phyloP scores from a whole-genome alignment of 495 filamentous ascomycete species.

The Apodospora peruviana region DNA sequence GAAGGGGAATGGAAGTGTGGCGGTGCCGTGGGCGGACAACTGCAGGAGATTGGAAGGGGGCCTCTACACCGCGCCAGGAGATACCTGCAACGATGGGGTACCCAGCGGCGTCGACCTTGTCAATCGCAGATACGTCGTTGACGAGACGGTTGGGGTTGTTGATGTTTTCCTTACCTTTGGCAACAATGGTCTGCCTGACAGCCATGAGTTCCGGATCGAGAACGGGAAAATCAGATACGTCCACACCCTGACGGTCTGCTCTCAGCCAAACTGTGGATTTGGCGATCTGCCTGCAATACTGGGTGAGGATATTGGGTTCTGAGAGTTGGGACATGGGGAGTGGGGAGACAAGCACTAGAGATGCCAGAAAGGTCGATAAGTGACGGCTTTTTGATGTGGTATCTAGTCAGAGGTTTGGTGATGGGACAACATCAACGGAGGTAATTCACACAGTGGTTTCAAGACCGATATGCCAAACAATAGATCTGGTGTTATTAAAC shows the following conservation, averaged over 20 bases:
- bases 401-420: too few species aligned
- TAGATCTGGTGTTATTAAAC: too few species aligned
- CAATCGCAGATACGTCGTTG: conserved; percentile 41
- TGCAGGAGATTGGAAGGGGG: conserved; percentile 44
- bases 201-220: conserved; percentile 45
- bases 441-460: too few species aligned
- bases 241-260: conserved; percentile 36
- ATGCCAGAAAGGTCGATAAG: background rate
- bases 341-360: too few species aligned
- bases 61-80: conserved; percentile 29
- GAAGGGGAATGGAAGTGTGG: conserved; percentile 28
- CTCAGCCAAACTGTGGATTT: conserved; percentile 25
- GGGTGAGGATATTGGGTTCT: background rate
- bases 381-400: background rate
- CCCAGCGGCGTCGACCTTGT: conserved; percentile 30
- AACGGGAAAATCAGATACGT: conserved; percentile 40
- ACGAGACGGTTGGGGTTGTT: conserved; percentile 39
- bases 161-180: conserved; percentile 41
- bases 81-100: conserved; percentile 31
- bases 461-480: too few species aligned
- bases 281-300: conserved; percentile 8
- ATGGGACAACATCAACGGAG: too few species aligned
- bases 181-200: conserved; percentile 34
- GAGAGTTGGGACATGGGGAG: background rate
- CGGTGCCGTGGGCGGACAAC: conserved; percentile 39